Percentiles rank a stretch among this genome's conserved stretches.
These are phyloP conservation scores for Ceratorhiza oryzae-sativae DNA, from an alignment of 1,284 basidiomycete species.

Conservation along the genomic window DNA sequence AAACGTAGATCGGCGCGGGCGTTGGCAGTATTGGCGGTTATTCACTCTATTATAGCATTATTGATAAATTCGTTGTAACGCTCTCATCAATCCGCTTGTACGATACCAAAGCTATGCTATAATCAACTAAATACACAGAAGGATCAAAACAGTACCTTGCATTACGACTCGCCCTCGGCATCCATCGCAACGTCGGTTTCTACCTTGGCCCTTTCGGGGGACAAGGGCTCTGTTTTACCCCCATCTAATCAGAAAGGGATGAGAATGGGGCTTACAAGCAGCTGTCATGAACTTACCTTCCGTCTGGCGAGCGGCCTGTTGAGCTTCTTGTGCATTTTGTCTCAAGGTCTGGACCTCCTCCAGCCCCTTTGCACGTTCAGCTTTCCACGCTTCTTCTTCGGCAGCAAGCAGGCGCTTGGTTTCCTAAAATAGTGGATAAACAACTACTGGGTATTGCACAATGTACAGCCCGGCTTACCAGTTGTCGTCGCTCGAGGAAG, in stretches of 20 bases:
- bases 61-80: background rate
- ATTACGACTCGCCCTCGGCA: slow-evolving; percentile 14
- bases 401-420: slow-evolving; percentile 56
- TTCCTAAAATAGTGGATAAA: slow-evolving; percentile 55
- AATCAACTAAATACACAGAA: slow-evolving; percentile 22
- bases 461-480: slow-evolving; percentile 57
- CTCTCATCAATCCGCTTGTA: background rate
- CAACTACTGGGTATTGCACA: too few species aligned
- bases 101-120: slow-evolving; percentile 5
- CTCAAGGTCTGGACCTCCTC: slow-evolving; percentile 69
- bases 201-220: background rate
- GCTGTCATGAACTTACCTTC: background rate
- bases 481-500: slow-evolving; percentile 64
- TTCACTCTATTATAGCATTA: slow-evolving; percentile 2
- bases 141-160: slow-evolving; percentile 29
- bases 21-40: background rate
- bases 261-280: background rate
- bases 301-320: slow-evolving; percentile 18
- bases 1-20: background rate
- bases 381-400: slow-evolving; percentile 68
- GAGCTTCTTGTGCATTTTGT: slow-evolving; percentile 64
- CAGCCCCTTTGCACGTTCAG: slow-evolving; percentile 64
- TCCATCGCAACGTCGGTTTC: slow-evolving; percentile 22
- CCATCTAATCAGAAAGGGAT: background rate
- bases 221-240: background rate